A percentile compares a stretch with the other conserved stretches of the same genome.
Evolutionary conservation across 2,329 filamentous ascomycete species (phyloP).

Genomic region (Pseudogymnoascus destructans): DNA sequence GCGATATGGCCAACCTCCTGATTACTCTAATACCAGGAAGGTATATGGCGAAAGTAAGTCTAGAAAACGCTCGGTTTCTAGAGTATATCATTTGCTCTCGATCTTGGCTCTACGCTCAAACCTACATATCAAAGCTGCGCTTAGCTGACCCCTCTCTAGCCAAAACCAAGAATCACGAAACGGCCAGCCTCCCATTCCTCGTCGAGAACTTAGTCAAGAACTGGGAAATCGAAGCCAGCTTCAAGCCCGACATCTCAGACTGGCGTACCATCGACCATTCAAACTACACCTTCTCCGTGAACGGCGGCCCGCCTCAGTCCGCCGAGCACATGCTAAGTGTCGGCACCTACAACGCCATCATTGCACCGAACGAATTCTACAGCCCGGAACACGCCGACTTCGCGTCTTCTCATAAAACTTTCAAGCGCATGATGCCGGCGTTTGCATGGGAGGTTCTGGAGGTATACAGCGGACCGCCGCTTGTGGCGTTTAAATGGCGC

Average conservation of each 20-base stretch:
- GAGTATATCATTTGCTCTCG: neutral
- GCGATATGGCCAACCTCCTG: slow-evolving; percentile 47
- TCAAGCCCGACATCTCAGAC: slow-evolving; percentile 46
- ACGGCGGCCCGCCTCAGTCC: slow-evolving; percentile 42
- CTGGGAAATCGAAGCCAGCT: slow-evolving; percentile 59
- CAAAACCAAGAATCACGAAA: slow-evolving; percentile 41
- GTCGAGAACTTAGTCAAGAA: slow-evolving; percentile 62
- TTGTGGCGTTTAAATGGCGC: slow-evolving; percentile 50
- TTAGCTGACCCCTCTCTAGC: slow-evolving; percentile 30
- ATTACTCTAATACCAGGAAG: slow-evolving; percentile 50
- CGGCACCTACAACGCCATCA: slow-evolving; percentile 57
- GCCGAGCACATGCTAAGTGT: slow-evolving; percentile 53
- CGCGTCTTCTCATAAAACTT: slow-evolving; percentile 52
- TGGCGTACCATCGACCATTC: slow-evolving; percentile 51
- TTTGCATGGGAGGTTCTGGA: slow-evolving; percentile 61
- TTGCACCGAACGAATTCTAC: slow-evolving; percentile 51
- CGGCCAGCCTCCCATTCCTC: slow-evolving; percentile 43
- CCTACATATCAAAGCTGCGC: neutral
- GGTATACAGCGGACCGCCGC: slow-evolving; percentile 51
- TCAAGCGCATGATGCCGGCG: slow-evolving; percentile 60
- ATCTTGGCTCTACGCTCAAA: neutral
- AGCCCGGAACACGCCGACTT: slow-evolving; percentile 49
- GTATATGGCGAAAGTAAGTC: slow-evolving; percentile 44
- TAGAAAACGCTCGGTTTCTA: neutral
- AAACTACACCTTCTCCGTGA: slow-evolving; percentile 51